phyloP scores from a whole-genome alignment of 192 early-diverging fungal species.

The Linnemannia exigua region DNA sequence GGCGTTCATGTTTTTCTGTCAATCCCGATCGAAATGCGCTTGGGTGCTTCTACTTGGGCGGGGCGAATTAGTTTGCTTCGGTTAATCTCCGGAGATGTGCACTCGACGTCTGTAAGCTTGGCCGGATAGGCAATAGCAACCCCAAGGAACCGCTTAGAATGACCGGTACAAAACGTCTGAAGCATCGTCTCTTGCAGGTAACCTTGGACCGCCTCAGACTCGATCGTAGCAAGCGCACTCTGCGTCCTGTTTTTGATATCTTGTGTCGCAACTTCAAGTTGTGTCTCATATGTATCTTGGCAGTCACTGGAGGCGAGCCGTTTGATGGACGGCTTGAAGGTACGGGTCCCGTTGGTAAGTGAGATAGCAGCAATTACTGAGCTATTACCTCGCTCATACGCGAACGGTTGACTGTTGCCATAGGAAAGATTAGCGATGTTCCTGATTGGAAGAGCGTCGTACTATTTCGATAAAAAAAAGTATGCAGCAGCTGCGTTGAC shows the following conservation, averaged over 20 bases:
- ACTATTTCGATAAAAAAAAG: too few species aligned
- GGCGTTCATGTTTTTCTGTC: constrained; percentile 20
- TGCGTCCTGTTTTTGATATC: neutral
- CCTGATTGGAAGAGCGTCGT: too few species aligned
- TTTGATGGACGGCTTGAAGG: too few species aligned
- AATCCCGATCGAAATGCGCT: constrained; percentile 27
- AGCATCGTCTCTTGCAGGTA: constrained; percentile 17
- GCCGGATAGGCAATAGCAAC: constrained; percentile 34
- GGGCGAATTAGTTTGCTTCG: constrained; percentile 5
- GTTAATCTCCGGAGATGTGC: constrained; percentile 10
- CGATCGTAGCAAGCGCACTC: constrained; percentile 6
- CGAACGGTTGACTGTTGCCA: too few species aligned
- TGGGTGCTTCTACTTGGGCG: neutral
- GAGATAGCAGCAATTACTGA: too few species aligned
- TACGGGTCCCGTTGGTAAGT: too few species aligned
- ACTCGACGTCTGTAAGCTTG: constrained; percentile 15
- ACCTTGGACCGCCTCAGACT: constrained; percentile 16
- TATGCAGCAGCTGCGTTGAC: too few species aligned
- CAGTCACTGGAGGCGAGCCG: too few species aligned
- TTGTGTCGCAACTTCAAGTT: constrained; percentile 14
- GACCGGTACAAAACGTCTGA: constrained; percentile 7
- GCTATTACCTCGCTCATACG: too few species aligned
- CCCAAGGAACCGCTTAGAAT: constrained; percentile 15
- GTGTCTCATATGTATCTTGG: too few species aligned
- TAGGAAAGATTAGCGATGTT: too few species aligned